phyloP scores from a whole-genome alignment of 2,329 filamentous ascomycete genomes.

The Phyllosticta citriasiana region DNA sequence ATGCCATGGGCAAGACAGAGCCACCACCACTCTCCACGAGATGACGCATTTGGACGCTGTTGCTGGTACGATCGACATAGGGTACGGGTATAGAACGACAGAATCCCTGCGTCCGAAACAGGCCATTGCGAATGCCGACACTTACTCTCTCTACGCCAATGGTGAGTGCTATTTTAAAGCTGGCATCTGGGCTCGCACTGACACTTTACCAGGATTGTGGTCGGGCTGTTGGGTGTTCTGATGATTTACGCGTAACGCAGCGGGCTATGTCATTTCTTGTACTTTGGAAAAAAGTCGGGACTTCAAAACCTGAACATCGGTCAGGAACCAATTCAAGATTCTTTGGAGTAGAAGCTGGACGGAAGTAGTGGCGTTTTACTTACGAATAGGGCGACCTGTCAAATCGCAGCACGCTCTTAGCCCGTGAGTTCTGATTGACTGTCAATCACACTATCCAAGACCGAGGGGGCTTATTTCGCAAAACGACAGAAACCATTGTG shows the following conservation, averaged over 20 bases:
- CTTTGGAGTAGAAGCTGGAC: background rate
- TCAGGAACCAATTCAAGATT: background rate
- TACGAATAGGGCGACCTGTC: background rate
- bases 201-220: background rate
- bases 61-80: conserved; percentile 50
- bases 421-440: background rate
- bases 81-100: conserved; percentile 39
- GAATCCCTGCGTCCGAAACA: background rate
- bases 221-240: background rate
- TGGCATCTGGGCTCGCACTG: conserved; percentile 17
- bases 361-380: background rate
- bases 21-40: conserved; percentile 56
- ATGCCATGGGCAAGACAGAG: conserved; percentile 58
- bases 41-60: conserved; percentile 50
- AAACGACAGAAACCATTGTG: background rate
- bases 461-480: background rate
- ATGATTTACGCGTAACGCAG: background rate
- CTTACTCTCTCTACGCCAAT: conserved; percentile 46
- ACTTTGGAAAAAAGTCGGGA: background rate
- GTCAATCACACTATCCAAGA: background rate
- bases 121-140: conserved; percentile 44
- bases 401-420: background rate
- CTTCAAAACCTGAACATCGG: background rate
- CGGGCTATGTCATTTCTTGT: background rate
- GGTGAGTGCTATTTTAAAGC: conserved; percentile 19